Conservation (phyloP, 129 eudicot genomes). For the Apium graveolens region DNA sequence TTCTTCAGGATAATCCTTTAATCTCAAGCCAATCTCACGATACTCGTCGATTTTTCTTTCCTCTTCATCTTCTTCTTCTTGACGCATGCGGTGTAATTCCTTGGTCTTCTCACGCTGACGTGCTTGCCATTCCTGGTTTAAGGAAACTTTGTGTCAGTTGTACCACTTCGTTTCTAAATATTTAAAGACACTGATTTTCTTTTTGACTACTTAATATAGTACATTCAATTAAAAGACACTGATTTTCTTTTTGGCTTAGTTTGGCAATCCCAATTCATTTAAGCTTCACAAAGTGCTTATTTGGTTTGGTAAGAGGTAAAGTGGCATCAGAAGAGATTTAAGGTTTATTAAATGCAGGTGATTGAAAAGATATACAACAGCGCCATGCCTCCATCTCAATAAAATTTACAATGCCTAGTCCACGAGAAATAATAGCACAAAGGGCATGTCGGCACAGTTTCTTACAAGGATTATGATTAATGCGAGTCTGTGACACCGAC, state of each 20-base stretch:
- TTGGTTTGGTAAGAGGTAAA: neutral
- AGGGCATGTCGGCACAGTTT: neutral
- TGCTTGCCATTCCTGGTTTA: conserved; percentile 88
- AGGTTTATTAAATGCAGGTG: neutral
- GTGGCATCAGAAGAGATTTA: neutral
- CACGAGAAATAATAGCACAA: neutral
- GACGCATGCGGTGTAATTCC: conserved; percentile 55
- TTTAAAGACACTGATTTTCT: neutral
- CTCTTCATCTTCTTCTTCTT: conserved; percentile 86
- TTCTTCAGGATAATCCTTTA: conserved; percentile 78
- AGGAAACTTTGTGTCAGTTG: conserved; percentile 13
- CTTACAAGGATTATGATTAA: neutral
- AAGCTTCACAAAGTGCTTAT: neutral
- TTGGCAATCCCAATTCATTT: neutral
- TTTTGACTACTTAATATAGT: neutral
- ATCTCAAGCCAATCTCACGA: conserved; percentile 56
- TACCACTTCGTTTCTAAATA: neutral
- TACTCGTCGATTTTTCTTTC: conserved; percentile 71
- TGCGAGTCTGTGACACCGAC: neutral
- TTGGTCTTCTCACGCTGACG: conserved; percentile 80
- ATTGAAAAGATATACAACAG: neutral
- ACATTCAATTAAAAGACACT: neutral
- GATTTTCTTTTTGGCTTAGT: no score
- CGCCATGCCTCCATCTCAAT: neutral
- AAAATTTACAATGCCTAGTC: neutral